Base-by-base conservation (phyloP, 2,329 filamentous ascomycete species). In the Peltaster fructicola region DNA sequence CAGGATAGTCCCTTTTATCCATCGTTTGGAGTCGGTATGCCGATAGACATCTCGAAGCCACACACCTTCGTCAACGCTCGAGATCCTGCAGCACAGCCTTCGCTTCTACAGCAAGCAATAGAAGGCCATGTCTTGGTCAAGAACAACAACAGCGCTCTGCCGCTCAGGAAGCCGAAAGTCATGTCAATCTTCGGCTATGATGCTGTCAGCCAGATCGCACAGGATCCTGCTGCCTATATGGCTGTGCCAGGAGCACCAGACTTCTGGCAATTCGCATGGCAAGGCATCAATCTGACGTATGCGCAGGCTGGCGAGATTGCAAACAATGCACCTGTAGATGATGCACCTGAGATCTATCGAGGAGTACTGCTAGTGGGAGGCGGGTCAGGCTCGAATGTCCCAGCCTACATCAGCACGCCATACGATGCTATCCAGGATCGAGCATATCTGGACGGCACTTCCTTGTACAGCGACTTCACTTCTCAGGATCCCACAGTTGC, bases 91-190 rank as follows among this genome's bases (percentile, higher is more conserved):
- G 53, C 61, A 7, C 57, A 59, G 6, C 43, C 53, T 0, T 56
- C 59, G 1, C 43, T 70, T 0, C 39, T 71, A 0, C 52, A 65
- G n/a, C 63, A 65, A 3, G 68, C 67, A 1, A 50, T 70, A 4
- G 68, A 73, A 36, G 68, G 70, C 4, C 67, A 72, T 26, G 69
- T 74, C 1, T 54, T 74, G 1, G 56, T 74, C 15, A 75, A 74
- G 44, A 74, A 75, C 40, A 48, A 41, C 18, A 62, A 64, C 20
- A 53, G 52, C 8, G 50, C 63, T 0, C 53, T 74, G 1, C 69
- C 69, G 0, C 45, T 75, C 1, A 53, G 54, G 6, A 45, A 37
- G 8, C 56, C 54, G 7, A 61, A 54, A 32, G 36, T 63, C 32
- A 34, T 76, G 20, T 66, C 68, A 1, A 36, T 74, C n/a, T 71